phyloP scores from a whole-genome alignment of 805 yeast species.

The Blastobotrys attinorum region DNA sequence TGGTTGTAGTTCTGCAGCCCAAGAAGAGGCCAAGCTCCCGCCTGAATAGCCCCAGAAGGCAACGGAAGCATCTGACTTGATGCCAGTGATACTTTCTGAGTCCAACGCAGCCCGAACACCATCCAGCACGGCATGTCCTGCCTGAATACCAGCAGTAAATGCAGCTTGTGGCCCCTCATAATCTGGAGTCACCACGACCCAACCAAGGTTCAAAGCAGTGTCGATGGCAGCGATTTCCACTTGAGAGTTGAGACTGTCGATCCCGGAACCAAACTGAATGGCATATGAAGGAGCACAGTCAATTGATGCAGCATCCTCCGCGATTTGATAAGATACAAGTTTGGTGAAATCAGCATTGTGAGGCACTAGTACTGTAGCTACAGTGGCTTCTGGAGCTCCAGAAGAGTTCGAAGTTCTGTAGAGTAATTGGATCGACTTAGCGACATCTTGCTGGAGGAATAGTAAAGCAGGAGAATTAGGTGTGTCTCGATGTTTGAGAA shows the following conservation, averaged over 20 bases:
- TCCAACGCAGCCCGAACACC: conserved; percentile 20
- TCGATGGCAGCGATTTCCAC: conserved; percentile 9
- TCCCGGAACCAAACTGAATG: conserved; percentile 10
- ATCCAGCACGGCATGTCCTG: conserved; percentile 23
- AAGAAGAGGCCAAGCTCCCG: conserved; percentile 66
- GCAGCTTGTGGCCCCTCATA: conserved; percentile 26
- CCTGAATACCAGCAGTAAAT: conserved; percentile 22
- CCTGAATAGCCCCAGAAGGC: conserved; percentile 83
- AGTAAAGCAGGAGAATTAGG: conserved; percentile 1
- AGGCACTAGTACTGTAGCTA: conserved; percentile 22
- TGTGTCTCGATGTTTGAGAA: conserved; percentile 1
- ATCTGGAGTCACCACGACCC: conserved; percentile 20
- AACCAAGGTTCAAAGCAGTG: conserved; percentile 14
- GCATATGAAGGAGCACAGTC: conserved; percentile 23
- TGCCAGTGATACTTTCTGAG: conserved; percentile 27
- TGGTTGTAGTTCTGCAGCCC: conserved; percentile 24
- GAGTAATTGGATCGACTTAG: conserved; percentile 19
- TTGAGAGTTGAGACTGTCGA: conserved; percentile 4
- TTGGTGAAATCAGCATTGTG: conserved; percentile 7
- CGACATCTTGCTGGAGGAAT: conserved; percentile 1
- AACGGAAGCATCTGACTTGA: conserved; percentile 32
- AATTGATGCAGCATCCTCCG: conserved; percentile 19
- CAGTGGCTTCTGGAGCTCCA: conserved; percentile 22
- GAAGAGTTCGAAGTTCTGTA: conserved; percentile 22
- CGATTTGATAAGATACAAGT: conserved; percentile 19